Conservation (phyloP, 345 rosid species). For the Acer negundo region DNA sequence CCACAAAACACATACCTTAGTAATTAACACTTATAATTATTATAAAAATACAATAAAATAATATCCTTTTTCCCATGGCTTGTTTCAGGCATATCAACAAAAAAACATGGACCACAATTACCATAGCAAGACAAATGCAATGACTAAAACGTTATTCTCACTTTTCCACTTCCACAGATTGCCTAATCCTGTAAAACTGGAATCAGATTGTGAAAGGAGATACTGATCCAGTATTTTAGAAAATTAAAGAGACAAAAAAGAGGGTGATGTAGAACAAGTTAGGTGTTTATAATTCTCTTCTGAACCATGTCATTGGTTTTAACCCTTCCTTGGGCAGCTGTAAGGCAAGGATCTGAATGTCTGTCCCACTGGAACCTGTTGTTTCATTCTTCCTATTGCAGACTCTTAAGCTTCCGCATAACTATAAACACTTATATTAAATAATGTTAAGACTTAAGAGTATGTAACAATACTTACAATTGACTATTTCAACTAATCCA, state of each 20-base stretch:
- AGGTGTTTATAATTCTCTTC: too few relatives aligned
- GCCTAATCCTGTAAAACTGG: background rate
- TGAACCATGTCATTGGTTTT: too few relatives aligned
- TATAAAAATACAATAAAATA: too few relatives aligned
- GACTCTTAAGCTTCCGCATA: background rate
- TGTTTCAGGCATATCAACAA: too few relatives aligned
- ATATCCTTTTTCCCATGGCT: too few relatives aligned
- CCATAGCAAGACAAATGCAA: background rate
- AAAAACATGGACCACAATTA: too few relatives aligned
- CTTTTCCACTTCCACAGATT: background rate
- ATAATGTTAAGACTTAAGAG: too few relatives aligned
- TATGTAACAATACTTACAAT: background rate
- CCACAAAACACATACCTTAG: background rate
- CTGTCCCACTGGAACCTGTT: background rate
- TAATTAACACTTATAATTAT: too few relatives aligned
- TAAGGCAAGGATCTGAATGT: background rate
- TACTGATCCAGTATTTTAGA: background rate
- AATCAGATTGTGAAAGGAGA: background rate
- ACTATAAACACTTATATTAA: background rate
- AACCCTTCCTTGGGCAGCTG: too few relatives aligned
- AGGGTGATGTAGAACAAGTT: background rate
- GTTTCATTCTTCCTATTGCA: background rate
- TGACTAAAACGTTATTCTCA: background rate
- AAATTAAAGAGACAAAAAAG: background rate
- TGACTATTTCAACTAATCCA: background rate